Percentiles rank a stretch among this genome's conserved stretches.
Conservation (phyloP, 768 basidiomycete species). For the Serendipita indica region DNA sequence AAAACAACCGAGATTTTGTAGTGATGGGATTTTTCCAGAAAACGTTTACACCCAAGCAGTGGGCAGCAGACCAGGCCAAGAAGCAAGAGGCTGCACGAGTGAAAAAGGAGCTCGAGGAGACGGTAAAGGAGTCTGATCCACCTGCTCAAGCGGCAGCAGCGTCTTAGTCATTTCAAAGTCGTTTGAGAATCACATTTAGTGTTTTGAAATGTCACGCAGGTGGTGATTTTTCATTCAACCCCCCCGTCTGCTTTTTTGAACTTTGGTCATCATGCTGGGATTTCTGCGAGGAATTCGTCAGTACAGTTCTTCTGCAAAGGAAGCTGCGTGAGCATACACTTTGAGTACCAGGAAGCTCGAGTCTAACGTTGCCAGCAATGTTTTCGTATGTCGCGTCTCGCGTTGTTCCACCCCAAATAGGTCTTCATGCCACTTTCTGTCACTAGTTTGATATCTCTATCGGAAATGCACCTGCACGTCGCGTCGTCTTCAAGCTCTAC, state of each 20-base stretch:
- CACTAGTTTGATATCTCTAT: neutral
- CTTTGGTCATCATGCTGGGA: neutral
- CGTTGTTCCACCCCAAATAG: neutral
- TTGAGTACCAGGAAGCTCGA: neutral
- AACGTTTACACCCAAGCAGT: constrained; percentile 59
- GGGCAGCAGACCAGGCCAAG: constrained; percentile 12
- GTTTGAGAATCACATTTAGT: too few species aligned
- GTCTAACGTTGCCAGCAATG: neutral
- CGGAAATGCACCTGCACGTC: neutral
- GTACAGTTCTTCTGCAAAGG: neutral
- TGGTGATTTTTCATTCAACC: neutral
- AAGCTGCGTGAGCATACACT: neutral
- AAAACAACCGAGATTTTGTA: neutral
- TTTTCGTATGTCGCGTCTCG: neutral
- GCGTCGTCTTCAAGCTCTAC: neutral
- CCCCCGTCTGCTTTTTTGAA: neutral
- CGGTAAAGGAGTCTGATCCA: neutral
- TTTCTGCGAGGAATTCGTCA: neutral
- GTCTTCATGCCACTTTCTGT: neutral
- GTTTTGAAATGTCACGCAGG: neutral
- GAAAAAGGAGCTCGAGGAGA: neutral
- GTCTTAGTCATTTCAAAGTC: too few species aligned
- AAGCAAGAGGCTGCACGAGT: constrained; percentile 11
- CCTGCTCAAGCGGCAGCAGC: neutral
- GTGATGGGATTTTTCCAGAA: constrained; percentile 31